Evolutionary conservation across 148 eudicot species (phyloP).

Genomic region (Fallopia convolvulus): DNA sequence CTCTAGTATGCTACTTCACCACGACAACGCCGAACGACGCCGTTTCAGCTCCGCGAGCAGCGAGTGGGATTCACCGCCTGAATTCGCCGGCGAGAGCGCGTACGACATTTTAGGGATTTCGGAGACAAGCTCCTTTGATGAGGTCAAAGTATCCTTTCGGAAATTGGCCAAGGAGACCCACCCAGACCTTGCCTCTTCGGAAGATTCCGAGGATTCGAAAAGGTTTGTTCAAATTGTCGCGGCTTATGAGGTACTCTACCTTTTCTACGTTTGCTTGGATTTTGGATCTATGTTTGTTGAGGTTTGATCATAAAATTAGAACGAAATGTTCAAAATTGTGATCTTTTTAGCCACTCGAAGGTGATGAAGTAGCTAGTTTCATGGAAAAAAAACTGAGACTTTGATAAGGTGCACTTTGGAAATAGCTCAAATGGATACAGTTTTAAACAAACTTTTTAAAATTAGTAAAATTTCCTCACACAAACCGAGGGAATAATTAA

Average conservation of each 20-base stretch:
- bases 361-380: background rate
- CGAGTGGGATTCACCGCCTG: slow-evolving; percentile 25
- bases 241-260: slow-evolving; percentile 61
- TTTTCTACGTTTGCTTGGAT: background rate
- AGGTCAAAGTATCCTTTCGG: slow-evolving; percentile 69
- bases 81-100: slow-evolving; percentile 58
- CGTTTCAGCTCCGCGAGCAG: slow-evolving; percentile 25
- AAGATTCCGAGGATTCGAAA: slow-evolving; percentile 31
- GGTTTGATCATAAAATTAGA: background rate
- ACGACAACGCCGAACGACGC: slow-evolving; percentile 14
- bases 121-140: slow-evolving; percentile 50
- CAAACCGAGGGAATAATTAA: background rate
- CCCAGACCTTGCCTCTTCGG: slow-evolving; percentile 62
- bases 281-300: background rate
- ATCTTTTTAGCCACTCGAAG: background rate
- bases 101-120: slow-evolving; percentile 59
- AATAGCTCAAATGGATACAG: too few relatives aligned
- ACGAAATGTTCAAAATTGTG: background rate
- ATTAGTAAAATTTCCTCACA: too few relatives aligned
- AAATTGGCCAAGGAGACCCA: slow-evolving; percentile 92
- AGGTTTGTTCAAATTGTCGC: slow-evolving; percentile 71
- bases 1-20: background rate
- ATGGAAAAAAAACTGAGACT: too few relatives aligned
- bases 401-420: too few relatives aligned
- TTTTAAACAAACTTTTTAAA: too few relatives aligned